A percentile compares a stretch with the other conserved stretches of the same genome.
phyloP scores from a whole-genome alignment of 768 basidiomycete species.

The Hygrocybe coccinea region DNA sequence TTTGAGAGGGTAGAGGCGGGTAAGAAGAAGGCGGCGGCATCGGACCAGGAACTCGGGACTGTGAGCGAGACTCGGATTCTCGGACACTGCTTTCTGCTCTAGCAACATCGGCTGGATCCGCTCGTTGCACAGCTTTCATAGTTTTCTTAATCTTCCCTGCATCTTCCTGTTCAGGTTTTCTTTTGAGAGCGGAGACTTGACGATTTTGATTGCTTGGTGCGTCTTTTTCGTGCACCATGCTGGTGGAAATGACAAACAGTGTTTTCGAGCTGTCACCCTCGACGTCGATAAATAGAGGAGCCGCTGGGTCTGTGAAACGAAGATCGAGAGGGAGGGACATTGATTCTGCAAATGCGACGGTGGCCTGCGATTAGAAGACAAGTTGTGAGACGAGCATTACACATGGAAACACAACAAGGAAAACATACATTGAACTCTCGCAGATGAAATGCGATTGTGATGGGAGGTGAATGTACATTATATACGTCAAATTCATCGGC shows the following conservation, averaged over 20 bases:
- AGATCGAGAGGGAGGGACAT: slow-evolving; percentile 61
- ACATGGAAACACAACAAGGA: not conserved
- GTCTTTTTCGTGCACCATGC: slow-evolving; percentile 45
- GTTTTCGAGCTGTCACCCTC: slow-evolving; percentile 61
- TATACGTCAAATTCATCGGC: slow-evolving; percentile 80
- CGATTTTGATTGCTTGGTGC: slow-evolving; percentile 20
- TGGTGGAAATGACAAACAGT: slow-evolving; percentile 78
- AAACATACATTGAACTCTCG: slow-evolving; percentile 72
- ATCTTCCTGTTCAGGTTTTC: slow-evolving; percentile 39
- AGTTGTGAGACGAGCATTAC: not conserved
- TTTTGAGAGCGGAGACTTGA: slow-evolving; percentile 8
- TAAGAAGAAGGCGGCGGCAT: slow-evolving; percentile 37
- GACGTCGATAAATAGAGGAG: slow-evolving; percentile 73
- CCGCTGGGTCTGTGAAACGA: slow-evolving; percentile 68
- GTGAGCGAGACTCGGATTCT: slow-evolving; percentile 15
- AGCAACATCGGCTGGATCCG: slow-evolving; percentile 23
- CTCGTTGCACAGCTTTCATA: slow-evolving; percentile 46
- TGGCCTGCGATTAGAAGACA: slow-evolving; percentile 48
- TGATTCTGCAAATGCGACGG: slow-evolving; percentile 73
- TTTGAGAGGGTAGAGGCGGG: slow-evolving; percentile 28
- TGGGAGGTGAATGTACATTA: slow-evolving; percentile 57
- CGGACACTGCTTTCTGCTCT: slow-evolving; percentile 12
- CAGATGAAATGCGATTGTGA: slow-evolving; percentile 72
- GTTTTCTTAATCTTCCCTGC: slow-evolving; percentile 43
- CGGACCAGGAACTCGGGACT: slow-evolving; percentile 27